Base-by-base conservation (phyloP, 176 grass and related monocot species). In the Poa annua region DNA sequence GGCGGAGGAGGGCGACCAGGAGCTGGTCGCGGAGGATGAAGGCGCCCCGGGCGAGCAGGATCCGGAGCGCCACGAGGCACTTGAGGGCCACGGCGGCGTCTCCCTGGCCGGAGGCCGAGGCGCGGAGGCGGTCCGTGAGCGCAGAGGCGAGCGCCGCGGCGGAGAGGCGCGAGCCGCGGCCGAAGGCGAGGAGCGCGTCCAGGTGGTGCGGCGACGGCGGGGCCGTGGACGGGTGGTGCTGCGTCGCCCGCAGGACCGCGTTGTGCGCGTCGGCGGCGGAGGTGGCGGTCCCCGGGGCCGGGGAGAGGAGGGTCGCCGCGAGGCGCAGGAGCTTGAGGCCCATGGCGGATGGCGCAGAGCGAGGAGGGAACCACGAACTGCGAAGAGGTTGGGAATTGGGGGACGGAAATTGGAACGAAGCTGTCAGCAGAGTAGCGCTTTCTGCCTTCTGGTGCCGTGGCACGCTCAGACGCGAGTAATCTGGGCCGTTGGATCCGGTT, bases 11-110 rank as follows among this genome's bases (percentile, higher is more conserved):
- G 20, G 82, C 66, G 4, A 84, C 77, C 4, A 91, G 63, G 73
- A 97, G 81, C 88, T 97, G 95, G 80, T 97, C 95, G 52, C 89
- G 92, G 55, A 97, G 86, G 84, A 94, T 97, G 90, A 97, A 97
- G 10, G 90, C 67, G 22, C 92, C 92, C 12, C 73, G 78, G 49
- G 62, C 57, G 65, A 97, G 86, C 55, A 97, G 92, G 25, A 86
- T 16, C 49, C 91, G 54, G 80, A 97, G 80, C 38, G 78, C 39
- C 15, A 97, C 84, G 57, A 97, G 95, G 63, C 85, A 94, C 85
- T 97, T 97, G 81, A 97, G 83, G 0, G 92, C 92, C 19, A 94
- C 95, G 32, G 88, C 45, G 34, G 95, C 81, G 86, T 97, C 82
- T 0, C 86, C 85, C 8, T 89, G 59, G 2, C 88, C 91, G 42